Percentiles rank a stretch among this genome's conserved stretches.
Evolutionary conservation across 768 basidiomycete genomes (phyloP).

Genomic region (Mycena polygramma): DNA sequence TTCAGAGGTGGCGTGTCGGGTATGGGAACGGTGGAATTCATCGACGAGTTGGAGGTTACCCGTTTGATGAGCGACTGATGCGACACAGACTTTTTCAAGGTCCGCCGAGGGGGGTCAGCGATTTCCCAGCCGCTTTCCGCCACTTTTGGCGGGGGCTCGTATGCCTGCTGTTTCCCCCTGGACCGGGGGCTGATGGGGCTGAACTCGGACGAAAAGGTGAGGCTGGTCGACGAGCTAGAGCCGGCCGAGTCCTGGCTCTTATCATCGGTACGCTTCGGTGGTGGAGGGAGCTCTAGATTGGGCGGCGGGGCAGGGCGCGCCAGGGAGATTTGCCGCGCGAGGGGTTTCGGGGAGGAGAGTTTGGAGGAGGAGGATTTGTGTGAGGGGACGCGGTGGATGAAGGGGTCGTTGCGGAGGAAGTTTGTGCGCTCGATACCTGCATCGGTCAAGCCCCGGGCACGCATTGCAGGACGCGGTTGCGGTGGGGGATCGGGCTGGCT

Average conservation of each 20-base stretch:
- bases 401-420: slow-evolving; percentile 44
- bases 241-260: slow-evolving; percentile 22
- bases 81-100: slow-evolving; percentile 68
- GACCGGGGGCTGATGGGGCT: slow-evolving; percentile 21
- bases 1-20: slow-evolving; percentile 49
- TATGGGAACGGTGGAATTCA: slow-evolving; percentile 43
- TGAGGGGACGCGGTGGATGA: slow-evolving; percentile 29
- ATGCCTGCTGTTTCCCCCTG: slow-evolving; percentile 15
- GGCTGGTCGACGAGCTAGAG: slow-evolving; percentile 50
- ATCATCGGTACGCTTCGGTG: slow-evolving; percentile 47
- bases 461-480: slow-evolving; percentile 55
- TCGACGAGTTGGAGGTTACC: slow-evolving; percentile 45
- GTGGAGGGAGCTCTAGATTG: slow-evolving; percentile 59
- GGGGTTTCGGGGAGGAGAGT: slow-evolving; percentile 31
- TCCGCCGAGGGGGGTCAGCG: slow-evolving; percentile 43
- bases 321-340: slow-evolving; percentile 56
- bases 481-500: slow-evolving; percentile 50
- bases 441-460: slow-evolving; percentile 66
- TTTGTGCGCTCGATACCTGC: slow-evolving; percentile 49
- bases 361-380: slow-evolving; percentile 34
- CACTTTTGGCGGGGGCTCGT: slow-evolving; percentile 15
- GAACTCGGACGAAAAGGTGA: slow-evolving; percentile 55
- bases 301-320: slow-evolving; percentile 66
- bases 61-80: slow-evolving; percentile 65
- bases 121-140: slow-evolving; percentile 34